phyloP scores from a whole-genome alignment of 2,329 filamentous ascomycete species.

The Nakataea oryzae region DNA sequence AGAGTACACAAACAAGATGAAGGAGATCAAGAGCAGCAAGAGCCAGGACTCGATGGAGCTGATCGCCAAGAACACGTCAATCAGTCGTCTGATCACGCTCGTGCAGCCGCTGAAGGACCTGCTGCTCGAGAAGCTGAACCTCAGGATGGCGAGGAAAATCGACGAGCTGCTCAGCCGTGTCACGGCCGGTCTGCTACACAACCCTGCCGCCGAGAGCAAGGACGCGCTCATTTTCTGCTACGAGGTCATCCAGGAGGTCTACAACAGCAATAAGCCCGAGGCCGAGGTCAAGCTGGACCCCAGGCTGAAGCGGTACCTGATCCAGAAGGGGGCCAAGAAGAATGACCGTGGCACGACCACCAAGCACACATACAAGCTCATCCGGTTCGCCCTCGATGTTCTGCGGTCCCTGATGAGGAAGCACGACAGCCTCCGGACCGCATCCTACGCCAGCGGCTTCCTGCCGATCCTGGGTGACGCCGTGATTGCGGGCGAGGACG shows the following conservation, averaged over 20 bases:
- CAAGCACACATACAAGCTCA: slow-evolving; percentile 78
- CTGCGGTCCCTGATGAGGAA: slow-evolving; percentile 80
- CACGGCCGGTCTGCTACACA: slow-evolving; percentile 71
- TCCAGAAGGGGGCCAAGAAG: slow-evolving; percentile 71
- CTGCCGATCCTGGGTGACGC: slow-evolving; percentile 83
- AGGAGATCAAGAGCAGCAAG: slow-evolving; percentile 96
- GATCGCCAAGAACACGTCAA: slow-evolving; percentile 70
- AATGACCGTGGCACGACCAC: slow-evolving; percentile 61
- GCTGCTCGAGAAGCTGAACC: slow-evolving; percentile 72
- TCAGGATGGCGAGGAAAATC: slow-evolving; percentile 77
- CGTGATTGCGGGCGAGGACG: slow-evolving; percentile 74
- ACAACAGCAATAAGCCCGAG: slow-evolving; percentile 48
- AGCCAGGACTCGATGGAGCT: slow-evolving; percentile 97
- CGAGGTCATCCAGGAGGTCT: slow-evolving; percentile 81
- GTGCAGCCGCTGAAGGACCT: slow-evolving; percentile 68
- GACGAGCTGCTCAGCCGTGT: slow-evolving; percentile 81
- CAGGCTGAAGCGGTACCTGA: slow-evolving; percentile 61
- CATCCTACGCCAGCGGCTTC: slow-evolving; percentile 73
- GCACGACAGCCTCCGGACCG: slow-evolving; percentile 68
- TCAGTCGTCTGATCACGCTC: slow-evolving; percentile 63
- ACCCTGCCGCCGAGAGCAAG: slow-evolving; percentile 64
- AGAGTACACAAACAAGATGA: slow-evolving; percentile 90
- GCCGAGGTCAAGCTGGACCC: slow-evolving; percentile 47
- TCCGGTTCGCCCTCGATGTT: slow-evolving; percentile 79
- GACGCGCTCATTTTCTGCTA: slow-evolving; percentile 93